A percentile compares a stretch with the other conserved stretches of the same genome.
Evolutionary conservation across 164 flowering plant genomes (phyloP).

Genomic region (Euptelea pleiosperma): DNA sequence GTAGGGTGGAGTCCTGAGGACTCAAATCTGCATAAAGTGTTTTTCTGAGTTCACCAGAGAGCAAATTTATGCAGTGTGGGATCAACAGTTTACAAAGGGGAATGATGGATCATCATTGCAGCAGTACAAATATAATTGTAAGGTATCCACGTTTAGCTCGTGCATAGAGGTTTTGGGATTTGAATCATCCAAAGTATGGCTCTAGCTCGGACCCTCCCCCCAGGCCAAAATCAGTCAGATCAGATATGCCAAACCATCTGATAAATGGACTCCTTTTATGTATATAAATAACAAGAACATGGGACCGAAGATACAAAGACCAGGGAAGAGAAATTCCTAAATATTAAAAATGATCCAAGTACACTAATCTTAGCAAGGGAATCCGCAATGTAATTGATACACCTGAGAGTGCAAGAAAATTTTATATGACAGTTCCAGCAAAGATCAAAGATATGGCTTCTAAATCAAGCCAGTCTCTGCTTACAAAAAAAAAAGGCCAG

Average conservation of each 20-base stretch:
- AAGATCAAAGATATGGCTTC: no score
- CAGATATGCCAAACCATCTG: no score
- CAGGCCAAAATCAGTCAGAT: no score
- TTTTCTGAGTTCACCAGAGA: constrained; percentile 3
- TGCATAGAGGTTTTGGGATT: no score
- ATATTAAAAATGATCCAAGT: neutral
- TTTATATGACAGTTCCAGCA: neutral
- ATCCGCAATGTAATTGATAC: neutral
- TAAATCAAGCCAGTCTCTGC: no score
- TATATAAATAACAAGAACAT: no score
- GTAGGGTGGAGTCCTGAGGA: constrained; percentile 80
- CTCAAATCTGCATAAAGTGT: constrained; percentile 63
- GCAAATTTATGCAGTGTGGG: neutral
- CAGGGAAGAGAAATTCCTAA: neutral
- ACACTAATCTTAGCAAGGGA: neutral
- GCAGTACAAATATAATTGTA: no score
- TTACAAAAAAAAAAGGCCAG: no score
- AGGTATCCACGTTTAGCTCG: no score
- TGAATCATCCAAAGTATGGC: no score
- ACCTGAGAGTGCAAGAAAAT: neutral
- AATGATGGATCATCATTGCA: neutral
- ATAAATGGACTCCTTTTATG: no score
- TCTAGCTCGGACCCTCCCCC: no score
- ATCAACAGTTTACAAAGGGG: neutral
- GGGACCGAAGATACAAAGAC: neutral